Conservation (phyloP, 139 green algal species). For the Mychonastes homosphaera region DNA sequence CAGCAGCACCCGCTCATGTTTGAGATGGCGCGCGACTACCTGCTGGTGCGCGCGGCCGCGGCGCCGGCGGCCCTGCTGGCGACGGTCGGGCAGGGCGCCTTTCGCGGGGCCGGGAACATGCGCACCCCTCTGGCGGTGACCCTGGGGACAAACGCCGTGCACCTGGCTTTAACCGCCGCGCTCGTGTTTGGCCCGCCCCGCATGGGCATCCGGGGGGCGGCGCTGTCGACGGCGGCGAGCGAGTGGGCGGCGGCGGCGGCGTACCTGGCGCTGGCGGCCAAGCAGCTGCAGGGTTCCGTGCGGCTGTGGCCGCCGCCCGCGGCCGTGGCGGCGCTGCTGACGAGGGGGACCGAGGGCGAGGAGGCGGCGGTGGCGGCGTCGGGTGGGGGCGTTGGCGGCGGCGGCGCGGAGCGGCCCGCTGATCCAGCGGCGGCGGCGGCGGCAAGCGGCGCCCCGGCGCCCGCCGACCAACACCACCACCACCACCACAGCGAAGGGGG, state of each 20-base stretch:
- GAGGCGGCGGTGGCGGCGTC: too few species aligned
- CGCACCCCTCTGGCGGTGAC: conserved; percentile 51
- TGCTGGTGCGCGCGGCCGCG: conserved; percentile 20
- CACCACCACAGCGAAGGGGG: too few species aligned
- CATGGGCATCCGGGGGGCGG: conserved; percentile 43
- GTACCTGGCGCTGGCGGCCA: conserved; percentile 36
- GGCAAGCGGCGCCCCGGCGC: too few species aligned
- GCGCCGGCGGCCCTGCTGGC: conserved; percentile 52
- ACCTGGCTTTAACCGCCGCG: conserved; percentile 29
- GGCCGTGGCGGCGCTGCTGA: too few species aligned
- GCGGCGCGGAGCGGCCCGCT: conserved; percentile 15
- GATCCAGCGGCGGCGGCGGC: too few species aligned
- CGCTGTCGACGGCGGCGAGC: conserved; percentile 28
- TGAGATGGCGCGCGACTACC: conserved; percentile 5
- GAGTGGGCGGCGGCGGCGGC: conserved; percentile 42
- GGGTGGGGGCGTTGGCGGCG: not conserved
- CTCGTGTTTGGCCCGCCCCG: conserved; percentile 19
- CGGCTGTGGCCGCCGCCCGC: conserved; percentile 13
- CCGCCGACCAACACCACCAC: too few species aligned
- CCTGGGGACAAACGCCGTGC: conserved; percentile 45
- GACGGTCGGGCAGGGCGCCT: conserved; percentile 47
- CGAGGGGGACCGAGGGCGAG: too few species aligned
- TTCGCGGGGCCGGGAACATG: conserved; percentile 53
- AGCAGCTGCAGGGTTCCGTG: conserved; percentile 5
- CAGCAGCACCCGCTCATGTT: not conserved